phyloP scores from a whole-genome alignment of 106 monocot genomes.

The Amphibolis antarctica region DNA sequence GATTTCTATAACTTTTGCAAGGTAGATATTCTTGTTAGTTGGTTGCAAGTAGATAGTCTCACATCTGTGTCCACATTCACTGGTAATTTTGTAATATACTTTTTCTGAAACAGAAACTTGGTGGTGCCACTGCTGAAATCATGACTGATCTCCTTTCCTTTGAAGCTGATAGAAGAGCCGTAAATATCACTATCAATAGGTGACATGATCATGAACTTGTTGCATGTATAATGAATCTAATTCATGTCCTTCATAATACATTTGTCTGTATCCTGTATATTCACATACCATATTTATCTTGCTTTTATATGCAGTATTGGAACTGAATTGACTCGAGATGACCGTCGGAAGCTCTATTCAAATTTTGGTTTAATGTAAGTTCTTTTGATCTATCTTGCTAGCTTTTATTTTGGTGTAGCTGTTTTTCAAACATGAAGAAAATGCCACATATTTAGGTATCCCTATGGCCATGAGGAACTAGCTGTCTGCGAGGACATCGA shows the following conservation, averaged over 20 bases:
- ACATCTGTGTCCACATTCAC: not conserved
- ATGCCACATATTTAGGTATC: constrained; percentile 42
- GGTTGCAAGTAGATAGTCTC: not conserved
- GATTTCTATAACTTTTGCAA: constrained; percentile 88
- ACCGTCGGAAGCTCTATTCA: constrained; percentile 85
- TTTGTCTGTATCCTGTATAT: too few species aligned
- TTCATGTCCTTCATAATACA: too few species aligned
- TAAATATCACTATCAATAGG: constrained; percentile 97
- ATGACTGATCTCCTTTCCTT: constrained; percentile 96
- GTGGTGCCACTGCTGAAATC: constrained; percentile 95
- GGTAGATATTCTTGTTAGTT: constrained; percentile 26
- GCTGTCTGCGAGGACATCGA: constrained; percentile 88
- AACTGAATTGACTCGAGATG: constrained; percentile 95
- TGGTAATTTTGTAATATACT: not conserved
- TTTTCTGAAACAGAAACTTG: constrained; percentile 55
- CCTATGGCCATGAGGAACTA: constrained; percentile 96
- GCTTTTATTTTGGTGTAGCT: not conserved
- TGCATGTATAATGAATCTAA: too few species aligned
- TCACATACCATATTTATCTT: constrained; percentile 1
- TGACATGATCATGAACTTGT: constrained; percentile 1
- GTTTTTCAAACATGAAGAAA: not conserved
- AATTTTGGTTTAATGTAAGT: constrained; percentile 88
- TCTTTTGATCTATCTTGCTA: not conserved
- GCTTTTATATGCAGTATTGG: constrained; percentile 65
- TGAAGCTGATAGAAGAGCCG: constrained; percentile 99